Percentiles rank a stretch among this genome's conserved stretches.
Conservation (phyloP, 2,329 filamentous ascomycete genomes). For the Aureobasidium sp. region DNA sequence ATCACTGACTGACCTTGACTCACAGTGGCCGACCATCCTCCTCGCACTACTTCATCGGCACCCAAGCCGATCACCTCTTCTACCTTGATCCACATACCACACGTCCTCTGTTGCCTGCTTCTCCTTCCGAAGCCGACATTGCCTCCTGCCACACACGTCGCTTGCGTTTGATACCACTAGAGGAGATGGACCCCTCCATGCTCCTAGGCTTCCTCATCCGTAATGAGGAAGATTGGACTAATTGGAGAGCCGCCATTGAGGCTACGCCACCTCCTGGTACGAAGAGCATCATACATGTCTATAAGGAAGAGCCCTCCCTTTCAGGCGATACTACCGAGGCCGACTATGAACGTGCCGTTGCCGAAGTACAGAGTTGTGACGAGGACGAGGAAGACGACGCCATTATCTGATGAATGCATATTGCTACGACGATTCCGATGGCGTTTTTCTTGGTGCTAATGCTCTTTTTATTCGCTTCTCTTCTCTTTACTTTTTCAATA, state of each 20-base stretch:
- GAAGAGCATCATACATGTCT: slow-evolving; percentile 74
- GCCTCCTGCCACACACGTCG: slow-evolving; percentile 82
- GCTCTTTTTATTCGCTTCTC: not conserved
- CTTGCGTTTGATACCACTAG: slow-evolving; percentile 71
- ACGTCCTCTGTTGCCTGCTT: slow-evolving; percentile 59
- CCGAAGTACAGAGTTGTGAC: slow-evolving; percentile 83
- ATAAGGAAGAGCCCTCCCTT: slow-evolving; percentile 57
- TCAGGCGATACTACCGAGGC: slow-evolving; percentile 26
- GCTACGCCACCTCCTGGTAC: not conserved
- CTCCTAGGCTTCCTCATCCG: slow-evolving; percentile 85
- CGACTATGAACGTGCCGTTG: slow-evolving; percentile 54
- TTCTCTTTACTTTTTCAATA: not conserved
- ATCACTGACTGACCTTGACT: not conserved
- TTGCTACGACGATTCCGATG: slow-evolving; percentile 5
- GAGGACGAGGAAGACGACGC: slow-evolving; percentile 46
- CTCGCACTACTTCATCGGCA: slow-evolving; percentile 70
- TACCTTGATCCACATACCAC: slow-evolving; percentile 94
- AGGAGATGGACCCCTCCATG: slow-evolving; percentile 98
- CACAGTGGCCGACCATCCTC: slow-evolving; percentile 78
- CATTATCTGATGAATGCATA: slow-evolving; percentile 11
- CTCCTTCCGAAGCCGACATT: slow-evolving; percentile 60
- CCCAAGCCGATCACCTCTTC: slow-evolving; percentile 73
- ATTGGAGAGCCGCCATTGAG: slow-evolving; percentile 60
- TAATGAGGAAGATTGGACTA: slow-evolving; percentile 72
- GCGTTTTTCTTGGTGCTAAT: not conserved